Base-by-base conservation (phyloP, 2,329 filamentous ascomycete genomes). In the Scolecobasidium constrictum region DNA sequence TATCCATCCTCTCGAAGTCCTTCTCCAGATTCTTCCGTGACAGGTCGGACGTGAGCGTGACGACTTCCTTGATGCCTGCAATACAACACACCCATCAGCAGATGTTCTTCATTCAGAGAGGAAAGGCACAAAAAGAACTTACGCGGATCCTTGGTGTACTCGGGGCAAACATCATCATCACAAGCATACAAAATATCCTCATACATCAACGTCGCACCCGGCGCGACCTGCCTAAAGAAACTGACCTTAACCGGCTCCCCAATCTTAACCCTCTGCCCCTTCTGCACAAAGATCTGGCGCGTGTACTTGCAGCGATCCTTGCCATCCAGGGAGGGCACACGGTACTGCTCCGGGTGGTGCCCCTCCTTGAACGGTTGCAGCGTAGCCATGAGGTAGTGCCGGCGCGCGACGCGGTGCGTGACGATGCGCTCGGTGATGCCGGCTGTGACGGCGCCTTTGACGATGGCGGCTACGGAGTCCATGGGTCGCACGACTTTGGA, bases 301-400 rank as follows among this genome's bases (percentile, higher is more conserved):
- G 92, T 96, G 61, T 96, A 96, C 68, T 96, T 96, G 81, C 92
- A 98, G 47, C 92, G 78, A 58, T 98, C 92, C 63, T 95, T 94
- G 56, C 92, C 92, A 55, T 98, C 92, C 44, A 98, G 75, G 48
- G 86, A 94, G 15, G 92, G 92, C 18, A 96, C 92, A 59, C 92
- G 87, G 69, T 96, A 98, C 41, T 93, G 88, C 63, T 98, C 92
- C 9, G 92, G 92, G 61, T 98, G 92, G 63, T 96, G 93, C 15
- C 92, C 92, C 62, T 96, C 92, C 66, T 96, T 96, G 73, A 98
- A 98, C 1, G 92, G 92, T 61, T 98, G 92, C 22, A 98, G 75
- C 2, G 92, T 98, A 34, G 90, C 92, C 92, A 98, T 96, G 55
- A 98, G 85, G 66, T 98, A 98, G 67, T 98, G 92, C 48, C 92